phyloP scores from a whole-genome alignment of 2,329 filamentous ascomycete genomes.

The Ceratocystis huliohia region DNA sequence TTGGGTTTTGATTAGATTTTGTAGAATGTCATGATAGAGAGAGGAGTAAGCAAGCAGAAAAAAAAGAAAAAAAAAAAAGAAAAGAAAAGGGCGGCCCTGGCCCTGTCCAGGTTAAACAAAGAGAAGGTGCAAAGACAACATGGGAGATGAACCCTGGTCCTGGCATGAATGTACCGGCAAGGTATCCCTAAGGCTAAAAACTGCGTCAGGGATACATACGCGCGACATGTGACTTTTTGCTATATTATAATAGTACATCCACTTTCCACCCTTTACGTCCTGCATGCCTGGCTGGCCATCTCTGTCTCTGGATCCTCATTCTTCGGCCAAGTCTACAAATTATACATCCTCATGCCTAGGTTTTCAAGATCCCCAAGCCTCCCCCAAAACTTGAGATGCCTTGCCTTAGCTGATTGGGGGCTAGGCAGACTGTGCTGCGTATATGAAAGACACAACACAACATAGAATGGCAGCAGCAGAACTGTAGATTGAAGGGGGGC shows the following conservation, averaged over 20 bases:
- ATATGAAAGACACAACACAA: background rate
- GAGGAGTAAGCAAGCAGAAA: background rate
- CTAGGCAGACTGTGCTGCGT: background rate
- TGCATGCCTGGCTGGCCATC: background rate
- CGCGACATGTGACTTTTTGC: background rate
- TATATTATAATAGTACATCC: background rate
- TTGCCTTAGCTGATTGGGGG: background rate
- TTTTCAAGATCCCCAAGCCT: background rate
- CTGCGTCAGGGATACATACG: background rate
- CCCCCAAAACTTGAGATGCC: background rate
- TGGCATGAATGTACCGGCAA: background rate
- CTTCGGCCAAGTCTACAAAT: background rate
- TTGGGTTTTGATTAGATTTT: background rate
- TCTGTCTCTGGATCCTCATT: slow-evolving; percentile 3
- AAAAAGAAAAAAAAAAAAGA: background rate
- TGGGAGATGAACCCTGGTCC: background rate
- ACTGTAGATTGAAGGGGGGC: background rate
- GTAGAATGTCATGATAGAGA: no score
- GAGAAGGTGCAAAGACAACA: background rate
- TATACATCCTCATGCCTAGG: background rate
- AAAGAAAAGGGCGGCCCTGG: background rate
- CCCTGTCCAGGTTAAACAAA: background rate
- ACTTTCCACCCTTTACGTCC: background rate
- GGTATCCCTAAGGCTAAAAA: background rate
- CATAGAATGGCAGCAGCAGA: background rate